A percentile compares a stretch with the other conserved stretches of the same genome.
phyloP scores from a whole-genome alignment of 306 rosid species.

The Cucurbita maxima region DNA sequence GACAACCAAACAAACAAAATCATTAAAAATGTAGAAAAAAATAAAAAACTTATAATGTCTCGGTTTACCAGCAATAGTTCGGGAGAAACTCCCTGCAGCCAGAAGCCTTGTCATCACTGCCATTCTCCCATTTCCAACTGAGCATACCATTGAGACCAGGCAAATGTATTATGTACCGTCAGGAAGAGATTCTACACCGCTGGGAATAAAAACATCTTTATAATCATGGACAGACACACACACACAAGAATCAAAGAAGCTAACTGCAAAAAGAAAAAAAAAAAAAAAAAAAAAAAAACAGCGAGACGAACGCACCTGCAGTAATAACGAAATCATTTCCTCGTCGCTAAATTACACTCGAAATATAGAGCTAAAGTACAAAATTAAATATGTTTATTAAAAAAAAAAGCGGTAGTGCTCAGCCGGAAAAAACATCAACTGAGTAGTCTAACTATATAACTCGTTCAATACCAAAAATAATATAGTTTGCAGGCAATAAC shows the following conservation, averaged over 20 bases:
- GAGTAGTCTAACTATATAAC: not conserved
- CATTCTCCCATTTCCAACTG: constrained; percentile 72
- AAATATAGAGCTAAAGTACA: not conserved
- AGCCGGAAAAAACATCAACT: not conserved
- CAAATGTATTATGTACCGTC: not conserved
- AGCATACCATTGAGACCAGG: constrained; percentile 33
- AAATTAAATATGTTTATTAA: not conserved
- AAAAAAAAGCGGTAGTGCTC: not conserved
- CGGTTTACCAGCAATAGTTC: constrained; percentile 35
- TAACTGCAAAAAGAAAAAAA: not conserved
- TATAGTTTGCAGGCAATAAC: too few relatives aligned
- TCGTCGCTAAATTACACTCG: not conserved
- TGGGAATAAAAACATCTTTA: not conserved
- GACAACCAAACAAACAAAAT: not conserved
- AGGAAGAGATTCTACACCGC: constrained; percentile 4
- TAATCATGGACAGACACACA: not conserved
- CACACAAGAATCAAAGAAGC: too few relatives aligned
- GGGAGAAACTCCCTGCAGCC: constrained; percentile 41
- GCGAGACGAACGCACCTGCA: not conserved
- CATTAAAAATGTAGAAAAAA: not conserved
- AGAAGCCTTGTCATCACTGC: constrained; percentile 71
- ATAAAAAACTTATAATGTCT: not conserved
- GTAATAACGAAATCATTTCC: not conserved
- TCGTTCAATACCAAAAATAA: not conserved
- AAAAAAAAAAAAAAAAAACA: not conserved